Conservation (phyloP, 2,329 filamentous ascomycete species). For the Ascochyta koolunga region DNA sequence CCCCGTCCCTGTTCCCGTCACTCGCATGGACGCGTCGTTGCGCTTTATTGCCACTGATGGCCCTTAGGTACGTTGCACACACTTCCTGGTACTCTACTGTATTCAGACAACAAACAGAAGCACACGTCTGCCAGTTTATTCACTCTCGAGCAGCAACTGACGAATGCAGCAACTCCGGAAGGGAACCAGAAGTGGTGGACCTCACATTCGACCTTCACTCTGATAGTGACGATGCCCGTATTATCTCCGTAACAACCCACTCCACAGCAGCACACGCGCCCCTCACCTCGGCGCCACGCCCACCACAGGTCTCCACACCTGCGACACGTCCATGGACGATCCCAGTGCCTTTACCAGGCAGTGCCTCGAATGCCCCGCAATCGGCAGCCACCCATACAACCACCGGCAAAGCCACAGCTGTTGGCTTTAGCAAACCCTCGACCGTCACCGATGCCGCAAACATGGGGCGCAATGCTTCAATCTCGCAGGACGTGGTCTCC, state of each 20-base stretch:
- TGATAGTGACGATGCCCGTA: constrained; percentile 10
- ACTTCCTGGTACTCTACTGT: neutral
- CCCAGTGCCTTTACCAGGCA: neutral
- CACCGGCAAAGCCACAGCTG: neutral
- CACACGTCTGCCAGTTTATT: neutral
- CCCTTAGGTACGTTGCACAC: constrained; percentile 23
- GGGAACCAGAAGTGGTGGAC: constrained; percentile 23
- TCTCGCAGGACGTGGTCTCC: constrained; percentile 1
- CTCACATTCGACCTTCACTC: constrained; percentile 29
- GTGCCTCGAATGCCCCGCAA: neutral
- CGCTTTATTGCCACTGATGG: constrained; percentile 16
- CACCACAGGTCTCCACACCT: neutral
- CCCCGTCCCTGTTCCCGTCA: constrained; percentile 19
- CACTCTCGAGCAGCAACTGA: constrained; percentile 1
- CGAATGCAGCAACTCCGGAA: constrained; percentile 24
- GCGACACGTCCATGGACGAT: neutral
- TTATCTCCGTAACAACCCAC: no score
- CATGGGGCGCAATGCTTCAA: neutral
- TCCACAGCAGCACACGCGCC: neutral
- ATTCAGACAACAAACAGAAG: neutral
- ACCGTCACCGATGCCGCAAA: neutral
- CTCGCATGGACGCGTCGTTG: constrained; percentile 29
- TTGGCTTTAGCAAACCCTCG: neutral
- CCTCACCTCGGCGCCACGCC: neutral
- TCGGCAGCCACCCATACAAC: neutral